Base-by-base conservation (phyloP, 2,329 filamentous ascomycete species). In the Pseudogymnoascus sp. region DNA sequence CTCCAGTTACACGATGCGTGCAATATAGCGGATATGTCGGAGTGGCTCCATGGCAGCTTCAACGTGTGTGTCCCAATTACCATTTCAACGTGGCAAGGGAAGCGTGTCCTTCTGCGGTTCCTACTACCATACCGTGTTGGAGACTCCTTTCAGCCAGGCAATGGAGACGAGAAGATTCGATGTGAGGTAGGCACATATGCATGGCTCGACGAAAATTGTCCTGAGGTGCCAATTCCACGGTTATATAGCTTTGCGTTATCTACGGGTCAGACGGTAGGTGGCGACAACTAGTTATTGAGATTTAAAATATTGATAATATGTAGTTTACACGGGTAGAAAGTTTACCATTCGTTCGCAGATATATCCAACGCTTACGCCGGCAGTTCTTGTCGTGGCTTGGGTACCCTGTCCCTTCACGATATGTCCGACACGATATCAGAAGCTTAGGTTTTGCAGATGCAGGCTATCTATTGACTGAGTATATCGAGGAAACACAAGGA, bases 91-190 rank as follows among this genome's bases (percentile, higher is more conserved):
- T 63, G 64, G 67, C 16, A n/a, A 25, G 38, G 38, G 38, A 61
- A 63, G 52, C 38, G 38, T 18, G 7, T 18, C n/a, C n/a, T 40
- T 7, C n/a, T 40, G 1, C 38, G 72, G 16, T 71, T 73, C 61
- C 70, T 75, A 61, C 65, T 75, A 63, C 73, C 72, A 28, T 73
- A 73, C 7, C 74, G 74, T 60, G 66, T 76, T 4, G 77, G 76
- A 8, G 77, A 79, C 61, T 62, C 61, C 12, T 63, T 55, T 21
- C 63, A 70, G 62, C 75, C 76, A 11, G 78, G 76, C 11, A 78
- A 73, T 43, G 71, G 73, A 12, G 74, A 80, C 35, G 77, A 80
- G 69, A 80, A 80, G 69, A 16, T 79, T 2, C 65, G 71, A 16
- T 68, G 68, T 63, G 76, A 79, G 68, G 75, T 71, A 11, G 76